A percentile compares a stretch with the other conserved stretches of the same genome.
Conservation (phyloP, 768 basidiomycete species). For the Naganishia vaughanmartiniae region DNA sequence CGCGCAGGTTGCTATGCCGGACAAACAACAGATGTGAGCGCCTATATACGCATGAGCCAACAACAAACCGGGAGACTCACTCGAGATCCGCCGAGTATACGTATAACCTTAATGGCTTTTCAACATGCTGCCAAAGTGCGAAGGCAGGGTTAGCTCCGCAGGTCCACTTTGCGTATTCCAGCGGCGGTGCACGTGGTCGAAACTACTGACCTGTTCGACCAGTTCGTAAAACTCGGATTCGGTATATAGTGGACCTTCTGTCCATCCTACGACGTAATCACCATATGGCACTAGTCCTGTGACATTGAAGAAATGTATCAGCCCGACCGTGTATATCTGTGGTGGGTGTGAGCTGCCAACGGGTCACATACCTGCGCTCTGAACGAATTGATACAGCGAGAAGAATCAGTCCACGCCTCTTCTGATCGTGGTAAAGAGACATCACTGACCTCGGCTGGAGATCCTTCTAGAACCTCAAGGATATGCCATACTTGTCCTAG, state of each 20-base stretch:
- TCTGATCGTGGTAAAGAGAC: not conserved
- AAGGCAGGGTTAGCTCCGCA: too few species aligned
- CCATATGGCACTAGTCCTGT: slow-evolving; percentile 83
- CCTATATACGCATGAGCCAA: slow-evolving; percentile 21
- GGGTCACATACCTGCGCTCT: slow-evolving; percentile 26
- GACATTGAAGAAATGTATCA: not conserved
- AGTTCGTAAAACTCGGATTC: slow-evolving; percentile 97
- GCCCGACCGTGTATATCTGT: not conserved
- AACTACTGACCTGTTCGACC: slow-evolving; percentile 72
- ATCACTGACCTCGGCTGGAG: slow-evolving; percentile 72
- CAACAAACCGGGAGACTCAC: slow-evolving; percentile 56
- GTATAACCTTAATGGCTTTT: slow-evolving; percentile 88
- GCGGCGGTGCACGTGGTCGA: not conserved
- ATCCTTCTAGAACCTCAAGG: slow-evolving; percentile 90
- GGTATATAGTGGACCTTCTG: slow-evolving; percentile 81
- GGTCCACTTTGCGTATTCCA: too few species aligned
- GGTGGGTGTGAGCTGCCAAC: not conserved
- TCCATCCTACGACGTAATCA: slow-evolving; percentile 81
- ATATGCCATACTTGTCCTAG: slow-evolving; percentile 98
- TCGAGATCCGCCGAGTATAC: slow-evolving; percentile 97
- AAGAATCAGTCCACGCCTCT: not conserved
- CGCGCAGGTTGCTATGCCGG: slow-evolving; percentile 70
- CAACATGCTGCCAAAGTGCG: slow-evolving; percentile 67
- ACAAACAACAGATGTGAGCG: slow-evolving; percentile 5
- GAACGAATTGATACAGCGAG: not conserved